phyloP scores from a whole-genome alignment of 106 monocot genomes.

The Vanilla planifolia region DNA sequence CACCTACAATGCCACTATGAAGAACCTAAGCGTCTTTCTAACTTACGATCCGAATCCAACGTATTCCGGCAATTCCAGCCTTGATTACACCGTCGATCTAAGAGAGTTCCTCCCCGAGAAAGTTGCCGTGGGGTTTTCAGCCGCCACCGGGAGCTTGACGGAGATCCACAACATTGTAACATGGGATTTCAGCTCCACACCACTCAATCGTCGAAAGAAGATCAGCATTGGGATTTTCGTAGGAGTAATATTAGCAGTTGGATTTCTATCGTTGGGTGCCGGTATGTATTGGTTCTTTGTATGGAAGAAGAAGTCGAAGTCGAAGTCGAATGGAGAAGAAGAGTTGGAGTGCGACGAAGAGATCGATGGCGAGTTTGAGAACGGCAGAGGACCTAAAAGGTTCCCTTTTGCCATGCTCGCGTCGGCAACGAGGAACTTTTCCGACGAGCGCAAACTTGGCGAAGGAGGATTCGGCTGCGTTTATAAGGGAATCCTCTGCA shows the following conservation, averaged over 20 bases:
- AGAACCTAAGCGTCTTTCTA: constrained; percentile 41
- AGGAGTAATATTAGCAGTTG: not conserved
- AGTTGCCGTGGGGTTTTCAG: constrained; percentile 57
- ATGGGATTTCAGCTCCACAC: constrained; percentile 48
- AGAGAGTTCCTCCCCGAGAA: constrained; percentile 26
- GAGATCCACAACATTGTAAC: constrained; percentile 45
- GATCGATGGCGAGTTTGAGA: constrained; percentile 16
- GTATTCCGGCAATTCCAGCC: constrained; percentile 16
- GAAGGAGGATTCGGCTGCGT: constrained; percentile 28
- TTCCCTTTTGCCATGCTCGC: constrained; percentile 7
- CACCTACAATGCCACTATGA: constrained; percentile 26
- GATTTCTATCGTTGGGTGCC: not conserved
- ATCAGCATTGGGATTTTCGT: not conserved
- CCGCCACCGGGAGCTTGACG: constrained; percentile 11
- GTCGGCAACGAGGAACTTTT: constrained; percentile 22
- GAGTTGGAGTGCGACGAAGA: not conserved
- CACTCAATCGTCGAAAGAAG: not conserved
- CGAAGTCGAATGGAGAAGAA: not conserved
- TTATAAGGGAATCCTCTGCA: constrained; percentile 13
- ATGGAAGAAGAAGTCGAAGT: constrained; percentile 4
- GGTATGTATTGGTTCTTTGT: not conserved
- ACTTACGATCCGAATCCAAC: constrained; percentile 14
- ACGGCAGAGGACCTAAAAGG: constrained; percentile 14
- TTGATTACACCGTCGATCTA: constrained; percentile 30
- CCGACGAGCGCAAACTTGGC: constrained; percentile 20